Conservation (phyloP, 495 filamentous ascomycete genomes). For the Aspergillus nidulans region DNA sequence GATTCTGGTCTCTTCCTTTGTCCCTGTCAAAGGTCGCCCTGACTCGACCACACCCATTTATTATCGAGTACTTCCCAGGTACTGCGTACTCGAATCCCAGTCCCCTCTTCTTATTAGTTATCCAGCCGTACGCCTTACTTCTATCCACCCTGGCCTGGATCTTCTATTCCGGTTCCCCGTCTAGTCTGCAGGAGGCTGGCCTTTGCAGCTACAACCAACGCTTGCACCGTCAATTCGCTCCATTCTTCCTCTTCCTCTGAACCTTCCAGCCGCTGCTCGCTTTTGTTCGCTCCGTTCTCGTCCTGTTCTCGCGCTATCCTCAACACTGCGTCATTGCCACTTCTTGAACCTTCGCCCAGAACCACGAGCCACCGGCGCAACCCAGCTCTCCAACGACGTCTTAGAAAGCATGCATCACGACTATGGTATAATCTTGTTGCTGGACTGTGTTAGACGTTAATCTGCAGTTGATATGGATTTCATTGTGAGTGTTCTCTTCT, state of each 20-base stretch:
- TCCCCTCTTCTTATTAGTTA: constrained; percentile 1
- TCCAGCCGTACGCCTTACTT: constrained; percentile 8
- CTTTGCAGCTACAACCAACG: constrained; percentile 20
- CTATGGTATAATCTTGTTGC: constrained; percentile 31
- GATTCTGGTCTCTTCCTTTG: constrained; percentile 5
- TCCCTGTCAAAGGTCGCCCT: not conserved
- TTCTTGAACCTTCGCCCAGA: not conserved
- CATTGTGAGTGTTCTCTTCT: constrained; percentile 33
- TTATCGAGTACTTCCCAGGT: not conserved
- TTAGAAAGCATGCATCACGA: constrained; percentile 35
- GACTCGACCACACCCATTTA: not conserved
- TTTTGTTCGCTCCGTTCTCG: not conserved
- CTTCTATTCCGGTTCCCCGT: constrained; percentile 9
- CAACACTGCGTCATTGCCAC: constrained; percentile 17
- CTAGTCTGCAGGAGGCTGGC: constrained; percentile 27
- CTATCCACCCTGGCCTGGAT: constrained; percentile 3
- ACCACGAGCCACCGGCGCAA: not conserved
- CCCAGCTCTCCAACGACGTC: not conserved
- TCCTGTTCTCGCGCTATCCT: too few species aligned
- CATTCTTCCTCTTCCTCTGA: not conserved
- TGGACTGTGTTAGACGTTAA: constrained; percentile 27
- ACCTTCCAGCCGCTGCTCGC: not conserved
- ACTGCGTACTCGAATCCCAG: not conserved
- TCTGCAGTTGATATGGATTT: constrained; percentile 42
- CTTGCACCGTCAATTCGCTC: not conserved